phyloP scores from a whole-genome alignment of 345 rosid genomes.

The Balakata baccata region DNA sequence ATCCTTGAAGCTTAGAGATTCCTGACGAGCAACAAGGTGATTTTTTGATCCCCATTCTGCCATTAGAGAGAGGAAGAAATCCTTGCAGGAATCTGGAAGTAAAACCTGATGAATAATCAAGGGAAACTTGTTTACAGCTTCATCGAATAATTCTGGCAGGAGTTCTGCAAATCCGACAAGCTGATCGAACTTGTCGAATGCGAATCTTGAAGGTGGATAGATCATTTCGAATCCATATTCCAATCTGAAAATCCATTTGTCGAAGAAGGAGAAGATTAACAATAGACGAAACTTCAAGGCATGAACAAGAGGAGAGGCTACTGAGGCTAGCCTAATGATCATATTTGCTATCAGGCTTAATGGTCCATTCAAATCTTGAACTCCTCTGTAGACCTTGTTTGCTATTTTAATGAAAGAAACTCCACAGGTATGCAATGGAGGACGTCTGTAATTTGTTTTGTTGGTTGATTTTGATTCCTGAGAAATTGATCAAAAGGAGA shows the following conservation, averaged over 20 bases:
- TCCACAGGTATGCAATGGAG: constrained; percentile 60
- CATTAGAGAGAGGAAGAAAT: constrained; percentile 19
- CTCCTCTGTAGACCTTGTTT: constrained; percentile 35
- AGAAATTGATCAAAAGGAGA: too few species aligned
- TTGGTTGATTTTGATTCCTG: constrained; percentile 21
- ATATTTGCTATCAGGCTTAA: constrained; percentile 27
- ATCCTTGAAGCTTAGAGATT: constrained; percentile 1
- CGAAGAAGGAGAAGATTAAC: constrained; percentile 36
- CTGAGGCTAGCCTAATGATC: constrained; percentile 17
- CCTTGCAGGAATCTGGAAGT: constrained; percentile 39
- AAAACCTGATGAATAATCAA: constrained; percentile 29
- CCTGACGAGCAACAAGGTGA: neutral
- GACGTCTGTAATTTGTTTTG: constrained; percentile 34
- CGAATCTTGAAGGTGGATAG: constrained; percentile 47
- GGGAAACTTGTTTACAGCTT: constrained; percentile 26
- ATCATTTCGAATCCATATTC: constrained; percentile 38
- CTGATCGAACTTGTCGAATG: constrained; percentile 44
- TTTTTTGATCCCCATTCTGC: constrained; percentile 30
- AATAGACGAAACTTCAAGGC: constrained; percentile 35
- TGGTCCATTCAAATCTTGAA: constrained; percentile 34
- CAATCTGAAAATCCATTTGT: constrained; percentile 43
- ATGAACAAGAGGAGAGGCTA: constrained; percentile 24
- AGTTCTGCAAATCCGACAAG: constrained; percentile 36
- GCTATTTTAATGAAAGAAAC: constrained; percentile 35
- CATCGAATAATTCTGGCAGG: constrained; percentile 51